Evolutionary conservation across 495 filamentous ascomycete genomes (phyloP).

Genomic region (Xylaria castorea): DNA sequence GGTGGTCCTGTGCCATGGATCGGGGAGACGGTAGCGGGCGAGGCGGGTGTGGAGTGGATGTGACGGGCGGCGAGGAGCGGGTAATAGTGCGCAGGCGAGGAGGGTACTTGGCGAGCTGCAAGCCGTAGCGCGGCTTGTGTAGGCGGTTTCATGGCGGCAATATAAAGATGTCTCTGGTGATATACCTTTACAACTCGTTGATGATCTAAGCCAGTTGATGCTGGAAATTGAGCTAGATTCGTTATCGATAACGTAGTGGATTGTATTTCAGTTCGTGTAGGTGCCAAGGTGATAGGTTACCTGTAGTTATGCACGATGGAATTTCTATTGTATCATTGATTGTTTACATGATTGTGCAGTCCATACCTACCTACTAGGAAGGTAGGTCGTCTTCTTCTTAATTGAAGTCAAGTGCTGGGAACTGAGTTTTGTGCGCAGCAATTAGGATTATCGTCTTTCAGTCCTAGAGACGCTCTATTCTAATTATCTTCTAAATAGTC

Average conservation of each 20-base stretch:
- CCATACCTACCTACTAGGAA: neutral
- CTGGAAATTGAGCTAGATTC: slow-evolving; percentile 4
- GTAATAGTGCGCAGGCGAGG: slow-evolving; percentile 16
- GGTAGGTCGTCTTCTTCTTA: neutral
- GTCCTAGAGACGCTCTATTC: neutral
- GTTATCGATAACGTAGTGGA: slow-evolving; percentile 5
- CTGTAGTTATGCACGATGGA: too few species aligned
- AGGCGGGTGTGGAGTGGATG: slow-evolving; percentile 50
- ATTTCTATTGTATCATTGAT: neutral
- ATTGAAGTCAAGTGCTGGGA: neutral
- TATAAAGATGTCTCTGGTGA: neutral
- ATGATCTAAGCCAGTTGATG: neutral
- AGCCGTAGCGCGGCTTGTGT: slow-evolving; percentile 41
- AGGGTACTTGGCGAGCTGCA: slow-evolving; percentile 12
- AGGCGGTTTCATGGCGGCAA: slow-evolving; percentile 43
- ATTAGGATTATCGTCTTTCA: neutral
- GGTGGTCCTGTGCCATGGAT: slow-evolving; percentile 85
- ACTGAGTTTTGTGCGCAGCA: neutral
- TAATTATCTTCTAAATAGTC: slow-evolving; percentile 3
- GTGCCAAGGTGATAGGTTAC: too few species aligned
- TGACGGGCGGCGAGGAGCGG: slow-evolving; percentile 32
- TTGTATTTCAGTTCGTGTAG: too few species aligned
- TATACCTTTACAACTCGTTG: neutral
- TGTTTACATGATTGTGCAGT: too few species aligned
- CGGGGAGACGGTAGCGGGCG: slow-evolving; percentile 61